These are phyloP conservation scores for Talaromyces sp. DNA, from an alignment of 2,329 filamentous ascomycete genomes.

Conservation along the genomic window DNA sequence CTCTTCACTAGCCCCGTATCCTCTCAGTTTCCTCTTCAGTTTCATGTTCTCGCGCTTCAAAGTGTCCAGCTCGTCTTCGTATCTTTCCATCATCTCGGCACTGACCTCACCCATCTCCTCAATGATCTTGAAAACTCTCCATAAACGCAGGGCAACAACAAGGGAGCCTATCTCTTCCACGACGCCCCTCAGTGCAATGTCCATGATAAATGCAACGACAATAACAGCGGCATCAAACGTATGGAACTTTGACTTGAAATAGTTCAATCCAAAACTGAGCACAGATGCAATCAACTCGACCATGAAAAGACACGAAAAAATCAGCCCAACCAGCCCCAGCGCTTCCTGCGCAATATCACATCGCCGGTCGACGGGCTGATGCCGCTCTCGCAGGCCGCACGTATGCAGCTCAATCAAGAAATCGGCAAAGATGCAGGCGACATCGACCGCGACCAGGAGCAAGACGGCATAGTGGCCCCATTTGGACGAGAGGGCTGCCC, in stretches of 20 bases:
- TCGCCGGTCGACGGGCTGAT: slow-evolving; percentile 17
- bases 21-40: slow-evolving; percentile 8
- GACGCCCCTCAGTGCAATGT: slow-evolving; percentile 55
- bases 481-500: slow-evolving; percentile 39
- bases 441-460: slow-evolving; percentile 45
- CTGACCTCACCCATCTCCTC: slow-evolving; percentile 62
- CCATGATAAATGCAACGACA: slow-evolving; percentile 55
- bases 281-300: slow-evolving; percentile 55
- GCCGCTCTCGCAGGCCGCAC: slow-evolving; percentile 36
- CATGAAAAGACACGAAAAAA: slow-evolving; percentile 62
- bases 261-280: slow-evolving; percentile 59
- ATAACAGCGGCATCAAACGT: slow-evolving; percentile 61
- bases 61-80: slow-evolving; percentile 48
- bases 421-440: slow-evolving; percentile 49
- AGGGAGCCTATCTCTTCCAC: slow-evolving; percentile 40
- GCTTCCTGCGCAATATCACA: slow-evolving; percentile 35
- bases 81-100: slow-evolving; percentile 55
- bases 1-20: slow-evolving; percentile 5
- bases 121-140: slow-evolving; percentile 65
- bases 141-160: slow-evolving; percentile 62
- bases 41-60: slow-evolving; percentile 12
- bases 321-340: slow-evolving; percentile 50
- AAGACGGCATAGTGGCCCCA: slow-evolving; percentile 48
- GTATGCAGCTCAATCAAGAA: slow-evolving; percentile 47
- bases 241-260: slow-evolving; percentile 57